Base-by-base conservation (phyloP, 2,329 filamentous ascomycete genomes). In the Meredithiella fracta region DNA sequence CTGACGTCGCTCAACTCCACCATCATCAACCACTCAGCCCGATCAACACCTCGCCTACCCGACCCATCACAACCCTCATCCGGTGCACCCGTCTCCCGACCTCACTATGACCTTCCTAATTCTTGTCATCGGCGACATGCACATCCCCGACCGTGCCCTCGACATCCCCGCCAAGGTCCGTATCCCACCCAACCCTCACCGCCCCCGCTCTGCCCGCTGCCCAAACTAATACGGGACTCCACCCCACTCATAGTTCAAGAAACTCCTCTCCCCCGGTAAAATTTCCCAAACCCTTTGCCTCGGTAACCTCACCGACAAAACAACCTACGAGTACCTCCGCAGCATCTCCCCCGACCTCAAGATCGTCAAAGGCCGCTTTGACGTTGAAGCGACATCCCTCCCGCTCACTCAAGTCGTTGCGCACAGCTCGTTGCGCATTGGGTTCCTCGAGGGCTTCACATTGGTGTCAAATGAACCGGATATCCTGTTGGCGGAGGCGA, bases 141-240 rank as follows among this genome's bases (percentile, higher is more conserved):
- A 94, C 73, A 94, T 95, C 70, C 89, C 89, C 64, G 89, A 95
- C 70, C 78, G 89, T 67, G 89, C 88, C 63, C 82, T 92, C 61
- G 89, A 94, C 69, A 90, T 95, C 65, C 89, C 89, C 59, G 77
- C 84, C 68, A 94, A 94, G 82, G 88, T 89, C 75, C 62, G 61
- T 40, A 54, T 34, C 37, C 55, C n/a, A 49, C 54, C 42, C 58
- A n/a, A 26, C 47, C 7, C 26, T 22, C 34, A 17, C 42, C n/a
- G 2, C 40, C 44, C 11, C 23, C 26, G 17, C 25, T 44, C 51
- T 29, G 23, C 22, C 42, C 37, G 15, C 14, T 34, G 34, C 22
- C 25, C 54, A 17, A 40, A 37, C 37, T 53, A 56, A 52, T 17
- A 34, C 3, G 3, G 22, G 49, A 8, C 3, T 22, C 17, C 15